Evolutionary conservation across 768 basidiomycete species (phyloP).

Genomic region (Roridomyces roridus): DNA sequence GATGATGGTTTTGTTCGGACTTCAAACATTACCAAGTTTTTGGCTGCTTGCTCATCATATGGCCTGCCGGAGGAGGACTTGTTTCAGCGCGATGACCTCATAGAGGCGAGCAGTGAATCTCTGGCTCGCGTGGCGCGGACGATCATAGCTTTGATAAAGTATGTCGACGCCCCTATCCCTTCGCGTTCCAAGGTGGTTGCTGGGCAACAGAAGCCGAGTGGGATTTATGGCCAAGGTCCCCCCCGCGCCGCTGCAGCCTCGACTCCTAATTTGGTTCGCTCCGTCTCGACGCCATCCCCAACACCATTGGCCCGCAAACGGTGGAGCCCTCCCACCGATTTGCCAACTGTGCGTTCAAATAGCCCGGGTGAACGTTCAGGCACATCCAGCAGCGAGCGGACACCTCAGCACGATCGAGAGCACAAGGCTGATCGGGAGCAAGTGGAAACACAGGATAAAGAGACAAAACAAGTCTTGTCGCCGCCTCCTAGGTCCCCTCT

Average conservation of each 20-base stretch:
- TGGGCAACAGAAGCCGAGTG: constrained; percentile 37
- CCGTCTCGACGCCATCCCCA: constrained; percentile 46
- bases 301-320: constrained; percentile 46
- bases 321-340: constrained; percentile 55
- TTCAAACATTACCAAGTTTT: constrained; percentile 78
- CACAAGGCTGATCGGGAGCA: constrained; percentile 15
- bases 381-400: constrained; percentile 19
- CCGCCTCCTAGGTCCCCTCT: constrained; percentile 59
- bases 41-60: constrained; percentile 74
- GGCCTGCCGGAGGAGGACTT: constrained; percentile 68
- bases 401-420: constrained; percentile 25
- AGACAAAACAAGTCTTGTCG: constrained; percentile 31
- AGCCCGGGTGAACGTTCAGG: constrained; percentile 57
- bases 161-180: constrained; percentile 60
- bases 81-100: constrained; percentile 73
- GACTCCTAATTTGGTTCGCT: constrained; percentile 59
- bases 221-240: constrained; percentile 42
- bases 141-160: constrained; percentile 70
- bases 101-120: constrained; percentile 62
- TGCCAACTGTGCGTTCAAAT: constrained; percentile 60
- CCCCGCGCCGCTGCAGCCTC: constrained; percentile 59
- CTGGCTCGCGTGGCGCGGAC: constrained; percentile 77
- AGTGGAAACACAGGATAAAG: constrained; percentile 8
- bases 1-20: constrained; percentile 71
- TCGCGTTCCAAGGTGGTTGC: constrained; percentile 53